Evolutionary conservation across 768 basidiomycete species (phyloP).

Genomic region (Leccinum boreale): DNA sequence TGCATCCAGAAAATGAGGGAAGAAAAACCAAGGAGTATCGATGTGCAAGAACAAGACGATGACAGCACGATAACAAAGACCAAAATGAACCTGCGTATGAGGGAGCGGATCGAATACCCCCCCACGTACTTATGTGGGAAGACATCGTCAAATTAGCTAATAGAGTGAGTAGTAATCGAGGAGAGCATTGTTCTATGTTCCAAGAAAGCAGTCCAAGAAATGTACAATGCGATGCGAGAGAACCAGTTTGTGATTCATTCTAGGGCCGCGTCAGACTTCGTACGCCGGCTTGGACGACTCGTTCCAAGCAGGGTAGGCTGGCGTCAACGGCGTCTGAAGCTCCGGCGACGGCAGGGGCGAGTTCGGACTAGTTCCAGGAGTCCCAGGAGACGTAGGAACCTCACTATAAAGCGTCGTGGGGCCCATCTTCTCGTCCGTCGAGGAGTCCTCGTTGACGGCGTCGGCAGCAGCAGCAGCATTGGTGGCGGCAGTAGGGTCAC

Average conservation of each 20-base stretch:
- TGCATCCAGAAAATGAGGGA: neutral
- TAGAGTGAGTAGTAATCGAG: neutral
- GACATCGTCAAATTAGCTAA: neutral
- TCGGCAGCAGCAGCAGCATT: slow-evolving; percentile 45
- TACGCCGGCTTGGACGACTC: neutral
- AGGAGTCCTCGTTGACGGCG: neutral
- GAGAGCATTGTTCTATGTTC: neutral
- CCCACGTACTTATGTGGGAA: neutral
- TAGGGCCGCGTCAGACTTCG: neutral
- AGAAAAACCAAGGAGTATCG: neutral
- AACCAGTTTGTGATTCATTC: neutral
- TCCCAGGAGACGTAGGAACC: neutral
- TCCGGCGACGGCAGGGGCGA: neutral
- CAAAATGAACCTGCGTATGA: neutral
- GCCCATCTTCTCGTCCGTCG: slow-evolving; percentile 25
- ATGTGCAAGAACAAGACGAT: neutral
- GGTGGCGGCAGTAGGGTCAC: slow-evolving; percentile 75
- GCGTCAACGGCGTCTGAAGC: neutral
- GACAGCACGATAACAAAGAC: neutral
- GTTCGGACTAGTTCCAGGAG: neutral
- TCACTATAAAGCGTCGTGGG: slow-evolving; percentile 10
- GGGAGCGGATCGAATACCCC: neutral
- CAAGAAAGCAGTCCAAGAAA: neutral
- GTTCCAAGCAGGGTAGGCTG: neutral
- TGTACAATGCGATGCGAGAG: neutral